These are phyloP conservation scores for Dioscorea zingiberensis DNA, from an alignment of 106 monocot species.

Conservation along the genomic window DNA sequence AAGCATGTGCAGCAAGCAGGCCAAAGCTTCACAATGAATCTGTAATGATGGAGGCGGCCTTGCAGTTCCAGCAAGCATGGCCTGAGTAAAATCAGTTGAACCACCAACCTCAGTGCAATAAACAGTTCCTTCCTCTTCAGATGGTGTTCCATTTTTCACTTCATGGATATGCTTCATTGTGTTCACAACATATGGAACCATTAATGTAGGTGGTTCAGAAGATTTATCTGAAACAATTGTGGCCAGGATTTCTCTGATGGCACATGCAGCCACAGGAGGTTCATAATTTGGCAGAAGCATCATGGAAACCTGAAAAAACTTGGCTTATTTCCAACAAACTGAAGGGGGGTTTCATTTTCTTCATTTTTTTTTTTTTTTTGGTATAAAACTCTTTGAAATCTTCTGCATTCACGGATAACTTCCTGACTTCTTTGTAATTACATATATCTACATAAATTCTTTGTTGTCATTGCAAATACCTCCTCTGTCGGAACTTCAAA, in stretches of 20 bases:
- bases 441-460: neutral
- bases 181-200: slow-evolving; percentile 39
- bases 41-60: slow-evolving; percentile 33
- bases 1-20: slow-evolving; percentile 55
- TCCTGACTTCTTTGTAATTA: neutral
- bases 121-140: slow-evolving; percentile 10
- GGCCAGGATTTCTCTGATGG: slow-evolving; percentile 45
- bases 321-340: neutral
- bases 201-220: slow-evolving; percentile 19
- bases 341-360: no score
- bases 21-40: slow-evolving; percentile 40
- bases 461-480: neutral
- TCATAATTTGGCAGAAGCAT: slow-evolving; percentile 47
- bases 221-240: slow-evolving; percentile 20
- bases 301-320: slow-evolving; percentile 42
- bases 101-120: slow-evolving; percentile 44
- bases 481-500: no score
- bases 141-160: slow-evolving; percentile 7
- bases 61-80: slow-evolving; percentile 26
- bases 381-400: neutral
- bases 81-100: slow-evolving; percentile 23
- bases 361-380: neutral
- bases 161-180: slow-evolving; percentile 23
- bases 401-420: neutral
- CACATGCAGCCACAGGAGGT: slow-evolving; percentile 69